Conservation (phyloP, 1,139 yeast species). For the Torulaspora globosa region DNA sequence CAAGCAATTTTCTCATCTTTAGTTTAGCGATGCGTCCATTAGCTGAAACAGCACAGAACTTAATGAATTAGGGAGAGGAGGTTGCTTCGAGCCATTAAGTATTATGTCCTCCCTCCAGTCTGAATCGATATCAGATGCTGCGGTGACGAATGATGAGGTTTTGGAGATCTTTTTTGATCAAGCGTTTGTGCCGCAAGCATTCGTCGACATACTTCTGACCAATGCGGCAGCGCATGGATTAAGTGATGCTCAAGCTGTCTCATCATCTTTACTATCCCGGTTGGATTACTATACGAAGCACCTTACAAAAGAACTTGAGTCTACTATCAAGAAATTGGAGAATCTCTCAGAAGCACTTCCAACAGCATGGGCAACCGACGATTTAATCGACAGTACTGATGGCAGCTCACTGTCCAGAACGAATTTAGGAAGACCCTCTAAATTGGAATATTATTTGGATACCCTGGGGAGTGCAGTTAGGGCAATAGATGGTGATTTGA, state of each 20-base stretch:
- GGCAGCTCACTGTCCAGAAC: conserved; percentile 19
- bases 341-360: conserved; percentile 33
- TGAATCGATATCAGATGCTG: not conserved
- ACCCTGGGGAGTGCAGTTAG: conserved; percentile 55
- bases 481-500: conserved; percentile 50
- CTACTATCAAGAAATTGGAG: conserved; percentile 45
- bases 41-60: not conserved
- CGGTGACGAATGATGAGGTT: conserved; percentile 31
- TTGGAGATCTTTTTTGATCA: conserved; percentile 48
- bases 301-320: conserved; percentile 48
- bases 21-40: not conserved
- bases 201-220: conserved; percentile 44
- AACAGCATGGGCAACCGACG: conserved; percentile 26
- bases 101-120: not conserved
- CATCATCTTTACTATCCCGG: conserved; percentile 49
- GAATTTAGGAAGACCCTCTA: conserved; percentile 39
- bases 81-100: not conserved
- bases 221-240: conserved; percentile 28
- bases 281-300: conserved; percentile 60
- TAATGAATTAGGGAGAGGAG: not conserved
- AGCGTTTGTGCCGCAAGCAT: conserved; percentile 48
- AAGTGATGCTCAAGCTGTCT: conserved; percentile 38
- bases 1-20: not conserved
- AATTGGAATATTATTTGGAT: conserved; percentile 61
- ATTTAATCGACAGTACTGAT: conserved; percentile 6